Evolutionary conservation across 1,139 yeast genomes (phyloP).

Genomic region (Geotrichum fermentans): DNA sequence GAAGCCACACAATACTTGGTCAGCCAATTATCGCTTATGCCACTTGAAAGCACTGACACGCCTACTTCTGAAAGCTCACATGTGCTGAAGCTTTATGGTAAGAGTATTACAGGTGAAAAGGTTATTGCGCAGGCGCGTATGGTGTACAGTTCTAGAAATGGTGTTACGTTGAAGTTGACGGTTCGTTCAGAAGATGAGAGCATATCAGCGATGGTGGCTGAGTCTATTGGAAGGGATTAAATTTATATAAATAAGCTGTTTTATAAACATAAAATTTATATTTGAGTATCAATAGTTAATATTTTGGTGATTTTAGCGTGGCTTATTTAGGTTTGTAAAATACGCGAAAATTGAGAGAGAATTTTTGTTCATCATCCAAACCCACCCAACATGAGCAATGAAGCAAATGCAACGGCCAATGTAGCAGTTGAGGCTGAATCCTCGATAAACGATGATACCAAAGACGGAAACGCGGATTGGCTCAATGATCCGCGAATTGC

Average conservation of each 20-base stretch:
- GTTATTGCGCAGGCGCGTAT: conserved; percentile 67
- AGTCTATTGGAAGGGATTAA: conserved; percentile 26
- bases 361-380: no score
- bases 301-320: no score
- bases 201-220: conserved; percentile 35
- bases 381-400: no score
- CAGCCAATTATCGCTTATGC: conserved; percentile 51
- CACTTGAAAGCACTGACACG: conserved; percentile 72
- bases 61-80: conserved; percentile 60
- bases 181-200: conserved; percentile 57
- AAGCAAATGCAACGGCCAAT: not conserved
- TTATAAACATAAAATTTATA: not conserved
- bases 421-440: not conserved
- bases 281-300: no score
- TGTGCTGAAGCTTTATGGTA: conserved; percentile 76
- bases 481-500: conserved; percentile 34
- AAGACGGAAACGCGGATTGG: conserved; percentile 22
- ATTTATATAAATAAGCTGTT: not conserved
- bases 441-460: not conserved
- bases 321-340: no score
- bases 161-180: conserved; percentile 72
- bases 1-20: conserved; percentile 49
- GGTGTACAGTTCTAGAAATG: conserved; percentile 64
- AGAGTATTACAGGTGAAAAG: conserved; percentile 65
- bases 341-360: not conserved